These are phyloP conservation scores for Xylariaceae sp. DNA, from an alignment of 2,329 filamentous ascomycete species.

Conservation along the genomic window DNA sequence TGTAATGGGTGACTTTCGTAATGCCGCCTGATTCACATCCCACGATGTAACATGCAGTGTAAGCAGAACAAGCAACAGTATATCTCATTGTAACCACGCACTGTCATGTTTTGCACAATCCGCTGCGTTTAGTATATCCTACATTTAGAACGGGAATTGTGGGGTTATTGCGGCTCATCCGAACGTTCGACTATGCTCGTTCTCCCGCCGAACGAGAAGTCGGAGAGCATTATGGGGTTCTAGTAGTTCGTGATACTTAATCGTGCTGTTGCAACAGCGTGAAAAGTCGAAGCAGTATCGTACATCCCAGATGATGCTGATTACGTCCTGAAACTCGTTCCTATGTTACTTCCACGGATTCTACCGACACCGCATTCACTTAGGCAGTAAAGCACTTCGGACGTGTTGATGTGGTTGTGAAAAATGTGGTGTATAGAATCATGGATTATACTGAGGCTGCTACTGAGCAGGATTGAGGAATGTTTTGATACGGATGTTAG, in stretches of 20 bases:
- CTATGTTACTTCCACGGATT: constrained; percentile 43
- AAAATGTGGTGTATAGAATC: constrained; percentile 32
- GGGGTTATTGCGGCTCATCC: no score
- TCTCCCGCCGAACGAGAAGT: no score
- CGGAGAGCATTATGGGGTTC: no score
- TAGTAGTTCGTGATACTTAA: constrained; percentile 10
- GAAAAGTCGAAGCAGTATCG: constrained; percentile 40
- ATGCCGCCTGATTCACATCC: no score
- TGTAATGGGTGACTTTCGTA: no score
- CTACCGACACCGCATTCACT: constrained; percentile 36
- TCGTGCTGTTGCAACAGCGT: constrained; percentile 32
- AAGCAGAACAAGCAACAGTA: no score
- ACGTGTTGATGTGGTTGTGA: constrained; percentile 31
- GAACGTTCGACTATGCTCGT: no score
- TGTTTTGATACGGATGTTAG: constrained; percentile 41
- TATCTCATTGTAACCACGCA: no score
- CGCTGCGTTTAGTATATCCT: no score
- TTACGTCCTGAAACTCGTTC: constrained; percentile 42
- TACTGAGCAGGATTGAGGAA: constrained; percentile 27
- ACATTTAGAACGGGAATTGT: background rate
- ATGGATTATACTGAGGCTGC: constrained; percentile 32
- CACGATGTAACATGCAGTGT: no score
- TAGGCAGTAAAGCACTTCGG: constrained; percentile 34
- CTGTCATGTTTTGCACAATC: no score
- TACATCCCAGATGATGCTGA: constrained; percentile 38